Conservation (phyloP, 176 grass and related monocot species). For the Lolium perenne region DNA sequence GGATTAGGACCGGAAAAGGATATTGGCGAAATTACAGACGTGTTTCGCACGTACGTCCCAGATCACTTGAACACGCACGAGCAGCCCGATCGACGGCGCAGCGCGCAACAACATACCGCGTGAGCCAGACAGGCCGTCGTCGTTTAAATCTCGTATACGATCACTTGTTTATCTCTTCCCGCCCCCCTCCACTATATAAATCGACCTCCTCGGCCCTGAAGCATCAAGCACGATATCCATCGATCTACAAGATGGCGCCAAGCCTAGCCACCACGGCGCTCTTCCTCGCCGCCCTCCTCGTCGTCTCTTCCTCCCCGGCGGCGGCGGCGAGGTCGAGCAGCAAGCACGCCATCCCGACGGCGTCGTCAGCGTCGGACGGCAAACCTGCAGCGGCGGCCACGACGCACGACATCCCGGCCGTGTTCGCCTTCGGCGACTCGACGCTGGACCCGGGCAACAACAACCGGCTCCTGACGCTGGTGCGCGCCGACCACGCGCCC, state of each 20-base stretch:
- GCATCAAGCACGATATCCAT: background rate
- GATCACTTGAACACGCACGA: background rate
- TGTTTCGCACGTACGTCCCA: background rate
- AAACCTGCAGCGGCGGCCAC: background rate
- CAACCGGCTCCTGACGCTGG: constrained; percentile 54
- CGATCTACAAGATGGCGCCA: constrained; percentile 37
- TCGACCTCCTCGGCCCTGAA: background rate
- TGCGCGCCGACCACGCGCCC: constrained; percentile 65
- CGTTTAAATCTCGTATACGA: constrained; percentile 6
- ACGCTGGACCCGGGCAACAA: constrained; percentile 88
- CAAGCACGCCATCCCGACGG: background rate
- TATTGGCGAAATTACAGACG: background rate
- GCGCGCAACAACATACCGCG: background rate
- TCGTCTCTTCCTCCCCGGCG: background rate
- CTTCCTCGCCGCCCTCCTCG: constrained; percentile 35
- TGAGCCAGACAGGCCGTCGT: background rate
- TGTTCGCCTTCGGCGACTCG: constrained; percentile 85
- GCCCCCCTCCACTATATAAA: constrained; percentile 3
- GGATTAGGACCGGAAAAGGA: background rate
- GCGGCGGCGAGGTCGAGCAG: background rate
- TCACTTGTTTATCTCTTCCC: constrained; percentile 15
- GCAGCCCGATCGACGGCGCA: background rate
- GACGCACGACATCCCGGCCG: constrained; percentile 45
- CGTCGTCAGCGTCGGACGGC: background rate
- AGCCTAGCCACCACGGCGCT: constrained; percentile 8